Evolutionary conservation across 345 rosid genomes (phyloP), one percentile per base, ranked within the genome.

Genomic region (Pistacia vera): DNA sequence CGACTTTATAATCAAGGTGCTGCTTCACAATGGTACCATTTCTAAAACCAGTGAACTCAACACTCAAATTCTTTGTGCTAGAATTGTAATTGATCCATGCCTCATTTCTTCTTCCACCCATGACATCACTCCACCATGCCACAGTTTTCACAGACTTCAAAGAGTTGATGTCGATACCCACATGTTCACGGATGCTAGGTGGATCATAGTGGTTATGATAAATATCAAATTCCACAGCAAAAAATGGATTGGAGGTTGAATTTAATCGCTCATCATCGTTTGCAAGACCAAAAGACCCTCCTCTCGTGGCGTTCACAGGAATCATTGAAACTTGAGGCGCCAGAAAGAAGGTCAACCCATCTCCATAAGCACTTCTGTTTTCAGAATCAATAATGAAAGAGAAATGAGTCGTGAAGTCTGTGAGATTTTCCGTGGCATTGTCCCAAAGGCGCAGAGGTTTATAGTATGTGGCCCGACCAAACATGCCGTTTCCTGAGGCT

Each of bases 61-160:
- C 77, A 48, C 20, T 63, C 59, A 82, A 35, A 30, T 38, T 52
- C 30, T 67, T 76, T 0, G n/a, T 8, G 8, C 48, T 65, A 0
- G 83, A 72, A 49, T 82, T 65, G 20, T 85, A 85, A 8, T 44
- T 73, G 55, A 82, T 76, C 81, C 75, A 78, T 55, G 71, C 86
- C 49, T 77, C 71, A 7, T 59, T 49, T 7, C 0, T 33, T 14
- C 28, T 8, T 2, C 81, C 83, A 51, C 56, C 35, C 49, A 1
- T 48, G 14, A 63, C 28, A 22, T 68, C 52, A 17, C 51, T 67
- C 30, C 49, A 11, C 74, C 81, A 75, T 1, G 25, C 17, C 62
- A 28, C 36, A 18, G 4, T 59, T 25, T 9, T n/a, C 44, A 46
- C 52, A 2, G 80, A 85, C 28, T 28, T 44, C 63, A 83, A 70